Percentiles rank a stretch among this genome's conserved stretches.
Conservation (phyloP, 768 basidiomycete genomes). For the Trametes meyenii region DNA sequence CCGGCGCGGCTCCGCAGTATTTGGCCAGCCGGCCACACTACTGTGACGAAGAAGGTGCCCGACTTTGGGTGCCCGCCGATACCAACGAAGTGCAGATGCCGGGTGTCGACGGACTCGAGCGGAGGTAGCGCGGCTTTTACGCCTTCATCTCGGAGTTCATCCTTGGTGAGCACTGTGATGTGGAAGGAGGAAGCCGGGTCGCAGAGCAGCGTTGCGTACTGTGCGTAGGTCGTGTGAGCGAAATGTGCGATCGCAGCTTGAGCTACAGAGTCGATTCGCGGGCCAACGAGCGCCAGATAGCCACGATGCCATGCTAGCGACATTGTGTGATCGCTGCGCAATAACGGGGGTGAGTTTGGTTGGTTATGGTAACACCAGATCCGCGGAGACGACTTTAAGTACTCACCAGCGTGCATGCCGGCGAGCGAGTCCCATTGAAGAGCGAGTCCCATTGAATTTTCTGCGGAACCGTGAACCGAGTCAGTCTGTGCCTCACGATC, state of each 20-base stretch:
- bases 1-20: constrained; percentile 50
- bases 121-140: constrained; percentile 20
- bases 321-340: not conserved
- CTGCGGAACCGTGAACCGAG: not conserved
- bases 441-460: not conserved
- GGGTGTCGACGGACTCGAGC: constrained; percentile 15
- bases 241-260: constrained; percentile 1
- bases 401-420: not conserved
- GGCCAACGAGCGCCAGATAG: constrained; percentile 13
- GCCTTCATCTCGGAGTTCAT: constrained; percentile 37
- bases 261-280: constrained; percentile 10
- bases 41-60: constrained; percentile 45
- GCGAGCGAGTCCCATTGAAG: too few species aligned
- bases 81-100: constrained; percentile 22
- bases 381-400: not conserved
- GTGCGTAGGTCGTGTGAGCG: not conserved
- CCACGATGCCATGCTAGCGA: constrained; percentile 13
- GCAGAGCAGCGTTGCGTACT: not conserved
- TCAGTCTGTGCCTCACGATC: not conserved
- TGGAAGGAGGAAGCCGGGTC: constrained; percentile 35
- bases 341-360: not conserved
- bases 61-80: constrained; percentile 21
- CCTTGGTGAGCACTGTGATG: constrained; percentile 45
- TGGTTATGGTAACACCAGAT: not conserved
- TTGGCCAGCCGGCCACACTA: constrained; percentile 61